Evolutionary conservation across 2,329 filamentous ascomycete genomes (phyloP), one percentile per base, ranked within the genome.

Genomic region (Xenosphaeropsis pyriputrescens): DNA sequence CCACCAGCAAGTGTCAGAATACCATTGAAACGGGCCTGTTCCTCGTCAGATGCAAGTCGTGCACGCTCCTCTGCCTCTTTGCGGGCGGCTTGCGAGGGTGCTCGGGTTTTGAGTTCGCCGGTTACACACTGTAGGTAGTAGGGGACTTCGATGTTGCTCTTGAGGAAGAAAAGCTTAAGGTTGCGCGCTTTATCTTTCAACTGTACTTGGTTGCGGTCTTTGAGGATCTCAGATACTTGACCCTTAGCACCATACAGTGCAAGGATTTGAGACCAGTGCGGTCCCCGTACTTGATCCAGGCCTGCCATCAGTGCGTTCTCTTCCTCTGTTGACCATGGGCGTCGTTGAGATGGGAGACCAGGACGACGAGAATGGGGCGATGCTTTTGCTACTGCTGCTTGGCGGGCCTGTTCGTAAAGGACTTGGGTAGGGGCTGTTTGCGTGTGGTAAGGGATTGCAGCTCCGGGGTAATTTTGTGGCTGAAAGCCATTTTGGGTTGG

Each of bases 111-210:
- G 29, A 94, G 63, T 58, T 94, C 86, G 3, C 86, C 86, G 0
- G 86, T 94, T 9, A 94, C 86, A 19, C 82, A 83, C 50, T 88
- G 79, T 16, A 94, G 61, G 48, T 91, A 91, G 49, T 83, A 85
- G 0, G 86, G 86, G 56, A 94, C 88, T 50, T 94, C 86, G 5
- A 85, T 86, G 37, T 85, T 85, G 14, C 81, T 89, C 62, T 94
- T 94, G 38, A 94, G 62, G 57, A 93, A 93, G 61, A 91, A 93
- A 0, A 94, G 62, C 57, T 93, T 94, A 35, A 93, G 60, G 46
- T 94, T 94, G 36, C 85, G 70, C 1, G 85, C 85, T 58, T 94
- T 94, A 54, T 94, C 85, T 57, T 94, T 94, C 11, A 93, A 66
- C 54, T 93, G 86, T 0, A 94, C 86, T 52, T 94, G 85, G 33